Evolutionary conservation across 805 yeast genomes (phyloP).

Genomic region (Wickerhamomyces ciferrii): DNA sequence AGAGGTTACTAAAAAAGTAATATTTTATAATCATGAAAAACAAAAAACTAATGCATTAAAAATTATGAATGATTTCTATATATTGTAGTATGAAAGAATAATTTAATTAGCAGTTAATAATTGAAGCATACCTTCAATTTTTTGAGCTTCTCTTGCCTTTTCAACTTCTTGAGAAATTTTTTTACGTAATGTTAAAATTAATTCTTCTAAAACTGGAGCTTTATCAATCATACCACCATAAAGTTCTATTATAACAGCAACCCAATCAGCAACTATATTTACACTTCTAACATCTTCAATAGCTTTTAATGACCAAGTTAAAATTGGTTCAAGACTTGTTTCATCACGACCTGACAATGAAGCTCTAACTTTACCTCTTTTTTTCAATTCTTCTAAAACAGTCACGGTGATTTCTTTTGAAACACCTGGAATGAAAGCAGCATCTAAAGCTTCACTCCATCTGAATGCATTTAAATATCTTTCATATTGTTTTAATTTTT

Average conservation of each 20-base stretch:
- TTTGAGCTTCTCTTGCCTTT: slow-evolving; percentile 82
- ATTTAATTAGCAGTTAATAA: slow-evolving; percentile 50
- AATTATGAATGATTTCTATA: not conserved
- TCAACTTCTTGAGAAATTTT: slow-evolving; percentile 64
- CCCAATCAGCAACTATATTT: slow-evolving; percentile 61
- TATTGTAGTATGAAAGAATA: not conserved
- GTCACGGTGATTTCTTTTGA: slow-evolving; percentile 78
- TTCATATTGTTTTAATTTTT: slow-evolving; percentile 77
- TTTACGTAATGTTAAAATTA: slow-evolving; percentile 54
- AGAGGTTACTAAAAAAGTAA: slow-evolving; percentile 11
- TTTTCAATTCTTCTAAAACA: slow-evolving; percentile 79
- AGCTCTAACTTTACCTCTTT: slow-evolving; percentile 83
- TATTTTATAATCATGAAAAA: not conserved
- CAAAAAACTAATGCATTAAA: not conserved
- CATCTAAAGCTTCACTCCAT: slow-evolving; percentile 90
- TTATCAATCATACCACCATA: slow-evolving; percentile 70
- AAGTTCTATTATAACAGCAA: slow-evolving; percentile 65
- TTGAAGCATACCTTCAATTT: slow-evolving; percentile 91
- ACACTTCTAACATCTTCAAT: slow-evolving; percentile 76
- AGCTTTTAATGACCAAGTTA: slow-evolving; percentile 74
- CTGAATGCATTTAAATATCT: slow-evolving; percentile 79
- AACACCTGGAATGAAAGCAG: slow-evolving; percentile 75
- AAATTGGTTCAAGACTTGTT: slow-evolving; percentile 74
- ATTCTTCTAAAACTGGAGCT: slow-evolving; percentile 73
- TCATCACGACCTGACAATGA: slow-evolving; percentile 82